Percentiles rank a stretch among this genome's conserved stretches.
These are phyloP conservation scores for Fusarium nurragi DNA, from an alignment of 2,329 filamentous ascomycete species.

Conservation along the genomic window DNA sequence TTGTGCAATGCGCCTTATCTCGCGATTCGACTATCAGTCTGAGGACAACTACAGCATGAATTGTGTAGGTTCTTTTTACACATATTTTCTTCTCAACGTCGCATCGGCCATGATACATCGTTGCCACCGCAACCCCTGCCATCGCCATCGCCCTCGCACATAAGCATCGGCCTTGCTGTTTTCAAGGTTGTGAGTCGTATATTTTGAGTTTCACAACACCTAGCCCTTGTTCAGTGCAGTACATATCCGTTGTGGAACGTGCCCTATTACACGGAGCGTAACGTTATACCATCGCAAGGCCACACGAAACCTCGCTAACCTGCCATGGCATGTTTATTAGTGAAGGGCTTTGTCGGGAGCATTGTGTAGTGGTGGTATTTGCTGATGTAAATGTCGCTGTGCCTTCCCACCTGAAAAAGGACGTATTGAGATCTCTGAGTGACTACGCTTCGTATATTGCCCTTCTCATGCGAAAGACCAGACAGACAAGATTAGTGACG, in stretches of 20 bases:
- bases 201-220: background rate
- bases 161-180: slow-evolving; percentile 1
- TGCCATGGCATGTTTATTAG: background rate
- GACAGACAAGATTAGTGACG: no score
- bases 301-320: background rate
- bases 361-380: background rate
- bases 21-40: background rate
- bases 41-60: background rate
- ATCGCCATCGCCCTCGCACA: background rate
- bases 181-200: background rate
- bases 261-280: background rate
- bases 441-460: background rate
- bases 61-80: background rate
- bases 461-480: no score
- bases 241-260: background rate
- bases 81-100: background rate
- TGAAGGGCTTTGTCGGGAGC: background rate
- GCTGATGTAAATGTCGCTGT: background rate
- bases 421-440: background rate
- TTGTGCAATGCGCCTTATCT: background rate
- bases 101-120: background rate
- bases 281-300: background rate
- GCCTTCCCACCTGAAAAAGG: background rate
- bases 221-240: background rate
- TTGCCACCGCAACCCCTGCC: slow-evolving; percentile 4